Evolutionary conservation across 768 basidiomycete species (phyloP), one percentile per base, ranked within the genome.

Genomic region (Phaeotremella fagi): DNA sequence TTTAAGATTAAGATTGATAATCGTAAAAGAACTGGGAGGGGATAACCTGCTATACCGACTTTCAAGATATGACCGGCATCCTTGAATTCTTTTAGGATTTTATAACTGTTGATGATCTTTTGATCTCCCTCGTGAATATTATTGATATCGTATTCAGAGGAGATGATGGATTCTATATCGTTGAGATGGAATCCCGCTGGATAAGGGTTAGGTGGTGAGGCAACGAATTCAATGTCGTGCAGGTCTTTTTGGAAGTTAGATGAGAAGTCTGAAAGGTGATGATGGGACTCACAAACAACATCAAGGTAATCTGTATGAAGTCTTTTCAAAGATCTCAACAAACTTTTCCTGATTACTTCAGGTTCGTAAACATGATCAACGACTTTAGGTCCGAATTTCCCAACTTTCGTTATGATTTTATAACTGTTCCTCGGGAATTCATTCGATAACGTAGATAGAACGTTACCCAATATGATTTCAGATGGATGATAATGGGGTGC

Each of bases 401-500:
- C 75, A 6, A 54, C 60, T 57, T 75, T 75, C 18, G 75, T 73
- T 25, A 74, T 73, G 48, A 75, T 53, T 45, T 64, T 61, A 46
- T 75, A 75, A 0, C 49, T 50, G 36, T 63, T 63, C 43, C 75
- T 46, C 1, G 70, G 72, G 45, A 57, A 71, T 28, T 74, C 61
- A 11, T 46, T 37, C 5, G 45, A 26, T 11, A 74, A 53, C 1
- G 64, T 53, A 14, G 37, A 12, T 4, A 75, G 59, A 4, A 55
- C 60, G 24, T 66, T 54, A 3, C 73, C 75, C 20, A 75, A 54
- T 20, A 75, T 55, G 41, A 71, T 64, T 48, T 75, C 75, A n/a
- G 75, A 75, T 1, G 75, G 75, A 43, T 75, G 72, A 54, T 75
- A 75, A 33, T 54, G 58, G n/a, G 72, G 72, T 28, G 72, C 72